Conservation (phyloP, 129 eudicot genomes). For the carrot (Daucus carota) region DNA sequence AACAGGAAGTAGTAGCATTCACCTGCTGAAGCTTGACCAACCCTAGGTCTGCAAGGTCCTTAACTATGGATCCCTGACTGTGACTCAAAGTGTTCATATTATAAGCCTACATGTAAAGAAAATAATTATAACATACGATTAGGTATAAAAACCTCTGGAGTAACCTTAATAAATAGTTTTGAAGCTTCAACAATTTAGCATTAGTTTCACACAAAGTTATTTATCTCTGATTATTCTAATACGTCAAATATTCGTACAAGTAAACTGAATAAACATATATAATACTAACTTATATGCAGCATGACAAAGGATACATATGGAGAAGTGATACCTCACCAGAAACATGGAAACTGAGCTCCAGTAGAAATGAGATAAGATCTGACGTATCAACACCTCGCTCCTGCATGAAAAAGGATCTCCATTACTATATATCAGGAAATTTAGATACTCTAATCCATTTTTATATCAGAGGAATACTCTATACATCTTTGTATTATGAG, state of each 20-base stretch:
- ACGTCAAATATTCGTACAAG: not conserved
- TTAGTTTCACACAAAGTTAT: not conserved
- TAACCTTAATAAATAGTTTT: not conserved
- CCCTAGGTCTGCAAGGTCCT: slow-evolving; percentile 92
- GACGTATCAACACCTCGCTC: slow-evolving; percentile 71
- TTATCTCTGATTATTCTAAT: not conserved
- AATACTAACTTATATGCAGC: not conserved
- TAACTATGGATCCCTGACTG: slow-evolving; percentile 54
- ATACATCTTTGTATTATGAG: not conserved
- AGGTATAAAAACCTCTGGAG: slow-evolving; percentile 4
- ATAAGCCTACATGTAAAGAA: slow-evolving; percentile 53
- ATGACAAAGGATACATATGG: not conserved
- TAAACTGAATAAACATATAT: not conserved
- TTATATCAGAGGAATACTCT: not conserved
- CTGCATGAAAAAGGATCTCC: slow-evolving; percentile 13
- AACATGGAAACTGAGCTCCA: slow-evolving; percentile 95
- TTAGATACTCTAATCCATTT: not conserved
- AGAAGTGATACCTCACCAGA: slow-evolving; percentile 69
- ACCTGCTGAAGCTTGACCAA: slow-evolving; percentile 95
- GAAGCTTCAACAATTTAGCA: not conserved
- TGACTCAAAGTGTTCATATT: slow-evolving; percentile 61
- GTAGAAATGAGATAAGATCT: slow-evolving; percentile 77
- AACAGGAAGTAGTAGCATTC: slow-evolving; percentile 16
- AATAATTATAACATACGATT: not conserved
- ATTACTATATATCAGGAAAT: not conserved